phyloP scores from a whole-genome alignment of 495 filamentous ascomycete species.

The Glonium stellatum region DNA sequence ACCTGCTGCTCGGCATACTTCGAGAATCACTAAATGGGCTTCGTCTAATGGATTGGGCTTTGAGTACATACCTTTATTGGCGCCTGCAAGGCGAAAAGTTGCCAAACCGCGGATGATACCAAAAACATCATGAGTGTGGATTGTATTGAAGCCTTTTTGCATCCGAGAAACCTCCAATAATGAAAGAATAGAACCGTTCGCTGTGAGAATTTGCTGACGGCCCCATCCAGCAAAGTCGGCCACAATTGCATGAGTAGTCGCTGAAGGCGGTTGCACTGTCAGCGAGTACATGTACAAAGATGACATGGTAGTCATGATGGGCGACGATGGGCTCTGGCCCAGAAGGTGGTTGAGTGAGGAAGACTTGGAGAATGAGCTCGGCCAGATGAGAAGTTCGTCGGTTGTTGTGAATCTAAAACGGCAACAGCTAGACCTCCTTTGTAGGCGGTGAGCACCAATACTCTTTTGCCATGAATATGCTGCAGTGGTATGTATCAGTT shows the following conservation, averaged over 20 bases:
- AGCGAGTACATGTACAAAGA: conserved; percentile 97
- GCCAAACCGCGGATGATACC: conserved; percentile 85
- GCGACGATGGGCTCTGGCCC: conserved; percentile 23
- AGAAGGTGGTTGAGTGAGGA: neutral
- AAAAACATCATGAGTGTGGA: conserved; percentile 89
- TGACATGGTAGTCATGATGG: conserved; percentile 90
- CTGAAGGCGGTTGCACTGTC: conserved; percentile 84
- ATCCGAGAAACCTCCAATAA: conserved; percentile 79
- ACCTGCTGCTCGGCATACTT: conserved; percentile 55
- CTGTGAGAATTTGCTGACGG: conserved; percentile 94
- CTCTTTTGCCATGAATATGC: too few species aligned
- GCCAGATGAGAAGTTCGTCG: too few species aligned
- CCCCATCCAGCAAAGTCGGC: conserved; percentile 92
- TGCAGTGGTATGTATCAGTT: too few species aligned
- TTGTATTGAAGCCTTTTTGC: conserved; percentile 74
- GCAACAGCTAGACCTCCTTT: too few species aligned
- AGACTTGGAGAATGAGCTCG: too few species aligned
- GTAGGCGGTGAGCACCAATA: too few species aligned
- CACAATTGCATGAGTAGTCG: conserved; percentile 80
- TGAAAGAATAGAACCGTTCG: conserved; percentile 80
- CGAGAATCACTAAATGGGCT: conserved; percentile 86
- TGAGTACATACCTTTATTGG: conserved; percentile 81
- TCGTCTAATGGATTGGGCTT: conserved; percentile 5
- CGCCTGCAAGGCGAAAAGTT: conserved; percentile 84
- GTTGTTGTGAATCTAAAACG: too few species aligned